These are phyloP conservation scores for Erigeron canadensis DNA, from an alignment of 129 eudicot species.

Conservation along the genomic window DNA sequence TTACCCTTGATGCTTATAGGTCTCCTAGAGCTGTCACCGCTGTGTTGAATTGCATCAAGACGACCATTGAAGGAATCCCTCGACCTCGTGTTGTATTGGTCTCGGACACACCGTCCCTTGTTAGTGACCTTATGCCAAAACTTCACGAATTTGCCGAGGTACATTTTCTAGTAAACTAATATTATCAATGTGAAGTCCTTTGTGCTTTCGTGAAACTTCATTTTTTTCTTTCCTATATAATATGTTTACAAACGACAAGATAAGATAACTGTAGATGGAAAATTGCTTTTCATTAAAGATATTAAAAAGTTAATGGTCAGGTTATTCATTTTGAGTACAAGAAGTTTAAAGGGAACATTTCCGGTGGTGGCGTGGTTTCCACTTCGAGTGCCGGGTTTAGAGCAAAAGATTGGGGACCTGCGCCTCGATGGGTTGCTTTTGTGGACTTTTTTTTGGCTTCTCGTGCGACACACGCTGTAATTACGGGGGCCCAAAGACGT, in stretches of 20 bases:
- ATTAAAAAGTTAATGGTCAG: slow-evolving; percentile 22
- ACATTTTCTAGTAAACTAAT: slow-evolving; percentile 1
- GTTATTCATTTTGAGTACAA: slow-evolving; percentile 66
- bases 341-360: slow-evolving; percentile 49
- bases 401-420: slow-evolving; percentile 74
- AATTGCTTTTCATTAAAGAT: background rate
- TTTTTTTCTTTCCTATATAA: background rate
- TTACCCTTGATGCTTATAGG: slow-evolving; percentile 35
- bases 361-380: slow-evolving; percentile 18
- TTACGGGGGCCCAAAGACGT: slow-evolving; percentile 62
- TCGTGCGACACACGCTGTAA: slow-evolving; percentile 53
- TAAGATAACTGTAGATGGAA: background rate
- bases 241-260: background rate
- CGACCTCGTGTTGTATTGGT: slow-evolving; percentile 55
- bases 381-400: slow-evolving; percentile 33
- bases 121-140: slow-evolving; percentile 36
- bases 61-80: slow-evolving; percentile 31
- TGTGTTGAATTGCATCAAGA: slow-evolving; percentile 57
- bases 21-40: slow-evolving; percentile 48
- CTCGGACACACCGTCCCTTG: slow-evolving; percentile 65
- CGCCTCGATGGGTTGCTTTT: slow-evolving; percentile 79
- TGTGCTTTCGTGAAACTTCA: background rate
- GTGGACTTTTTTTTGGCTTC: slow-evolving; percentile 72
- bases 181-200: background rate
- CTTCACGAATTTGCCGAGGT: slow-evolving; percentile 55